phyloP scores from a whole-genome alignment of 768 basidiomycete genomes.

The Lactifluus pinguis region DNA sequence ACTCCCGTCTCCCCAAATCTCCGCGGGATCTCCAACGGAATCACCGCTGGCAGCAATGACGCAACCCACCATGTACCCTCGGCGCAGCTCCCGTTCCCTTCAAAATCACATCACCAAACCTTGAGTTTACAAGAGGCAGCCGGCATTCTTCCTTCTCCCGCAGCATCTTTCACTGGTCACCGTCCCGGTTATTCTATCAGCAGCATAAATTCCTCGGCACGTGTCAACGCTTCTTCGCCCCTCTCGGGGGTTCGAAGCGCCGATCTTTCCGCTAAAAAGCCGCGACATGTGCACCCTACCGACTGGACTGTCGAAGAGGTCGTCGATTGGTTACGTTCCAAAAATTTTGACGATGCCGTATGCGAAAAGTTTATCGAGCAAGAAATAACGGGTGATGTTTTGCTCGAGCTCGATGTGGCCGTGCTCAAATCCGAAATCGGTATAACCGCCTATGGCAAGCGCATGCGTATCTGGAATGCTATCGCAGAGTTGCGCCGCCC shows the following conservation, averaged over 20 bases:
- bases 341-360: conserved; percentile 78
- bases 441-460: conserved; percentile 89
- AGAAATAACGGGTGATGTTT: conserved; percentile 96
- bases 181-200: conserved; percentile 20
- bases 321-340: conserved; percentile 73
- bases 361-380: conserved; percentile 89
- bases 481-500: conserved; percentile 80
- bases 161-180: conserved; percentile 22
- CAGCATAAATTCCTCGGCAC: conserved; percentile 11
- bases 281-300: conserved; percentile 36
- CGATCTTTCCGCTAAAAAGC: conserved; percentile 19
- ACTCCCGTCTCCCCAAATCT: conserved; percentile 21
- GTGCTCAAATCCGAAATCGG: conserved; percentile 91
- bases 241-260: background rate
- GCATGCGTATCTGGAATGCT: conserved; percentile 85
- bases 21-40: conserved; percentile 9
- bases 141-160: conserved; percentile 26
- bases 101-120: conserved; percentile 2
- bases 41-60: background rate
- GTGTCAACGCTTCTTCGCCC: background rate
- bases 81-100: conserved; percentile 4
- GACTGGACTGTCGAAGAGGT: conserved; percentile 90
- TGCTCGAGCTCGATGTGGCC: conserved; percentile 87
- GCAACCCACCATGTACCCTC: background rate
- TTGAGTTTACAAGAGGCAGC: conserved; percentile 23